Conservation (phyloP, 2,329 filamentous ascomycete genomes). For the Albophoma yamanashiensis region DNA sequence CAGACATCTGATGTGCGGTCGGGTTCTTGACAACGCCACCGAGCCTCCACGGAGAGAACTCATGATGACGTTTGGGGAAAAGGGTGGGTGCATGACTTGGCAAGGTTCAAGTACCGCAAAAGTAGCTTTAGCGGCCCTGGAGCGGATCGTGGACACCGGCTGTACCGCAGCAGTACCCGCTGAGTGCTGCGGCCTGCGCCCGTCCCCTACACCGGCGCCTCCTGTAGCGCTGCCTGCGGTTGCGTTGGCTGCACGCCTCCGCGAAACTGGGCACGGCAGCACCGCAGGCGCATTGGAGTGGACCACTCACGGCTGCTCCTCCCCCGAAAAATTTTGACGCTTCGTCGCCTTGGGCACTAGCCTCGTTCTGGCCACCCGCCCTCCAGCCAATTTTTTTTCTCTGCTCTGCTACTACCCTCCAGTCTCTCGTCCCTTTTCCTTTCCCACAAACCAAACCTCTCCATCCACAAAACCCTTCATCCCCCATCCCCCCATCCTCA, state of each 20-base stretch:
- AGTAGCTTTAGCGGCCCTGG: neutral
- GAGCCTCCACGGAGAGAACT: neutral
- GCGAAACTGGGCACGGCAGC: constrained; percentile 1
- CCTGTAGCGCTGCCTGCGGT: neutral
- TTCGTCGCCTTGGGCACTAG: neutral
- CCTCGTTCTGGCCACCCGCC: constrained; percentile 7
- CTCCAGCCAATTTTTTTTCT: constrained; percentile 22
- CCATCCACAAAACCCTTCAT: constrained; percentile 18
- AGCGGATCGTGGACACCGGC: accelerated
- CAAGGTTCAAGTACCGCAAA: neutral
- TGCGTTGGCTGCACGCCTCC: neutral
- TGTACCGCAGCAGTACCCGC: neutral
- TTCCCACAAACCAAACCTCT: constrained; percentile 22
- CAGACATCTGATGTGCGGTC: neutral
- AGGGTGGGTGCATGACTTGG: neutral
- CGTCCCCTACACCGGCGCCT: neutral
- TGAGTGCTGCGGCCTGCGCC: too few relatives aligned
- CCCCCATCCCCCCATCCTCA: constrained; percentile 17
- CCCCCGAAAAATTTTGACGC: constrained; percentile 5
- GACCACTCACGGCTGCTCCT: neutral
- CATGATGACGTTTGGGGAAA: neutral
- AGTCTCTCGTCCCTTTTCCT: constrained; percentile 14
- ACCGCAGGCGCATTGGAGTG: neutral
- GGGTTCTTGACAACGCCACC: neutral
- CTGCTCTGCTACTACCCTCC: constrained; percentile 19